phyloP scores from a whole-genome alignment of 2,329 filamentous ascomycete species.

The Purpureocillium lavendulum region DNA sequence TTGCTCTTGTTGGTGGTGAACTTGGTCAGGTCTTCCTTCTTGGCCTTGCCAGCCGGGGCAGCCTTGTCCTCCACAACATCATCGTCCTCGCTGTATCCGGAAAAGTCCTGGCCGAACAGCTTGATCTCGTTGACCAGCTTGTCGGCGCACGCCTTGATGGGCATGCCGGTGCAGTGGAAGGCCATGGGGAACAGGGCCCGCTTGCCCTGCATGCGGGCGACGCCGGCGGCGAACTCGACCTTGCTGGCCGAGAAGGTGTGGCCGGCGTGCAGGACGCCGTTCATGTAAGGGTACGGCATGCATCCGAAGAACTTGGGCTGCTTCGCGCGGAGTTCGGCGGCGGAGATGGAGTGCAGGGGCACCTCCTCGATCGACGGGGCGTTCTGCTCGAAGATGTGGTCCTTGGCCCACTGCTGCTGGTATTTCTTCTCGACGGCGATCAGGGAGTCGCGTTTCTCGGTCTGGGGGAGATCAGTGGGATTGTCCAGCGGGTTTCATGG shows the following conservation, averaged over 20 bases:
- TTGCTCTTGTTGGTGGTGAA: constrained; percentile 92
- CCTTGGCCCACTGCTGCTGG: constrained; percentile 55
- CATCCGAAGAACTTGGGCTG: constrained; percentile 83
- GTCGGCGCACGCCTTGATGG: constrained; percentile 95
- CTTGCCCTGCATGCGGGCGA: constrained; percentile 86
- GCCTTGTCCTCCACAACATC: constrained; percentile 26
- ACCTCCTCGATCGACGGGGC: constrained; percentile 74
- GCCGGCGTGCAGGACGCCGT: constrained; percentile 80
- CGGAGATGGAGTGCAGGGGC: constrained; percentile 63
- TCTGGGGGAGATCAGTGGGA: constrained; percentile 35
- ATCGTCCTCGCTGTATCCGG: constrained; percentile 60
- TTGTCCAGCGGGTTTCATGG: background rate
- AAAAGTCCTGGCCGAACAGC: constrained; percentile 81
- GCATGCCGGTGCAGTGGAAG: constrained; percentile 91
- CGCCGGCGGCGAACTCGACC: constrained; percentile 84
- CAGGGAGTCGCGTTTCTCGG: constrained; percentile 78
- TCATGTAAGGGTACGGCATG: constrained; percentile 60
- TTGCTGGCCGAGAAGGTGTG: constrained; percentile 91
- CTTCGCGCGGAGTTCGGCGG: constrained; percentile 68
- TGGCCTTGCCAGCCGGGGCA: constrained; percentile 53
- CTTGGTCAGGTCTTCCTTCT: constrained; percentile 79
- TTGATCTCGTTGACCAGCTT: constrained; percentile 87
- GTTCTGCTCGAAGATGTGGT: constrained; percentile 69
- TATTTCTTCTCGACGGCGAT: constrained; percentile 86
- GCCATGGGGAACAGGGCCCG: constrained; percentile 81